Evolutionary conservation across 108 stramenopile genomes (phyloP), one percentile per base, ranked within the genome.

Genomic region (Cylindrotheca fusiformis): DNA sequence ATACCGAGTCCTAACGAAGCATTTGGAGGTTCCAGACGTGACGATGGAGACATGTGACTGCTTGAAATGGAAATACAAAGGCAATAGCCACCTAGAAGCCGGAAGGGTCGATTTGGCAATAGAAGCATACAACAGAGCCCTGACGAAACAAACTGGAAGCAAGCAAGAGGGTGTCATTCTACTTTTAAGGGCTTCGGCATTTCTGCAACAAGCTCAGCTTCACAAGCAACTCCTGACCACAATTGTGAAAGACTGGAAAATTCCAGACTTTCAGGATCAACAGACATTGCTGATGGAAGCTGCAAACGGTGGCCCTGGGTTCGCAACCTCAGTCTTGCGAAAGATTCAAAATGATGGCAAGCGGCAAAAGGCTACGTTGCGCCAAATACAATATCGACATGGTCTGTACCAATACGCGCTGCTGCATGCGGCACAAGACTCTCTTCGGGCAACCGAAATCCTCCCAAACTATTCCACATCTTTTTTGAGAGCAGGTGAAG

Each of bases 321-420:
- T 88, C 8, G 60, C 82, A 14, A 32, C 60, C 21, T 52, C 80
- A 10, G 69, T 93, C 20, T 72, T 83, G 25, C 21, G 69, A 29
- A 75, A 76, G 17, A 32, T 89, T 1, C 27, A 68, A 2, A 48
- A 56, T 12, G 75, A 89, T 55, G 75, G 72, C 0, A 74, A 59
- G 45, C 32, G 55, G 2, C 78, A 86, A 29, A 69, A 93, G 31
- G 48, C 58, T 0, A 75, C 80, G 41, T 80, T 85, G 30, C 82
- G 79, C 23, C 61, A 69, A 21, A 81, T 75, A 8, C 74, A 87
- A 31, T 89, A 84, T 54, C 84, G 83, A 4, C 91, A 89, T 69
- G 87, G 85, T 52, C 72, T 93, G 72, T 89, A 89, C 45, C 87
- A 89, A 73, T 85, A 79, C 41, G 79, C 88, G 6, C 49, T 93